Evolutionary conservation across 306 rosid genomes (phyloP).

Genomic region (Prinsepia uniflora): DNA sequence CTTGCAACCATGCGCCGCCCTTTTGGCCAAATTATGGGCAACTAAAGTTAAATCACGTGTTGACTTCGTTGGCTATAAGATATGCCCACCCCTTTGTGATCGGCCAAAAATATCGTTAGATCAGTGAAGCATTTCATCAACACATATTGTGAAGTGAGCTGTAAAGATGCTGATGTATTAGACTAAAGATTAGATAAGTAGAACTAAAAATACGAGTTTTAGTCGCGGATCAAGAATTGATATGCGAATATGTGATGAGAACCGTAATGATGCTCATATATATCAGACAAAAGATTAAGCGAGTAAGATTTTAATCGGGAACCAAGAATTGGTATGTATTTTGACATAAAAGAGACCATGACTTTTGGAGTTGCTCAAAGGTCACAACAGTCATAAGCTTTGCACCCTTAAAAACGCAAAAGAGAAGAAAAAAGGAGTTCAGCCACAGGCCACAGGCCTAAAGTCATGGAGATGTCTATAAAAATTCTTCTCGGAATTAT

Average conservation of each 20-base stretch:
- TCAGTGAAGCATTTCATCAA: not conserved
- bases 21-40: slow-evolving; percentile 9
- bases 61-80: slow-evolving; percentile 1
- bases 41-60: not conserved
- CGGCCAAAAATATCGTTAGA: not conserved
- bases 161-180: too few species aligned
- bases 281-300: too few species aligned
- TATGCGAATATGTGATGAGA: not conserved
- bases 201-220: too few species aligned
- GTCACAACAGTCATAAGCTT: not conserved
- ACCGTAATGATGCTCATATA: not conserved
- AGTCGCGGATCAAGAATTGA: too few species aligned
- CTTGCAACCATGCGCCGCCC: slow-evolving; percentile 1
- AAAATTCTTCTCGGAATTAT: not conserved
- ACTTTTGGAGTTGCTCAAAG: slow-evolving; percentile 20
- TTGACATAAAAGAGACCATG: slow-evolving; percentile 1
- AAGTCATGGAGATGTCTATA: slow-evolving; percentile 1
- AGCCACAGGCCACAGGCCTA: slow-evolving; percentile 15
- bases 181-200: too few species aligned
- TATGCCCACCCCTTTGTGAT: not conserved
- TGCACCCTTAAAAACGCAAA: slow-evolving; percentile 16
- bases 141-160: not conserved
- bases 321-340: not conserved
- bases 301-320: too few species aligned
- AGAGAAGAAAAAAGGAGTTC: not conserved